A percentile compares a stretch with the other conserved stretches of the same genome.
Evolutionary conservation across 2,329 filamentous ascomycete species (phyloP).

Genomic region (Fusarium annulatum): DNA sequence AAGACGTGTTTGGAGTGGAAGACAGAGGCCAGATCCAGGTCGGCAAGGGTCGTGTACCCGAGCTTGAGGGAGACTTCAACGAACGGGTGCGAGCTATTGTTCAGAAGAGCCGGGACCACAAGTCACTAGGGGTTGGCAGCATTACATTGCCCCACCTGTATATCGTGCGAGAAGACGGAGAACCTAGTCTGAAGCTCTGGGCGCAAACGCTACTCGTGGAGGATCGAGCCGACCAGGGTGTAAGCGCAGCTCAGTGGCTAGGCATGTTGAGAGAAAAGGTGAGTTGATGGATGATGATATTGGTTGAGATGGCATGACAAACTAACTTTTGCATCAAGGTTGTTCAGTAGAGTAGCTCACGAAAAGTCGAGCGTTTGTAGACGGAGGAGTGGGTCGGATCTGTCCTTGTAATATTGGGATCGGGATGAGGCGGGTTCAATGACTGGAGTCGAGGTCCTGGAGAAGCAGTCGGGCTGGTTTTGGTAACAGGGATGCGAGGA

Average conservation of each 20-base stretch:
- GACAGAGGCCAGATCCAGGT: conserved; percentile 88
- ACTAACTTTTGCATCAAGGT: conserved; percentile 44
- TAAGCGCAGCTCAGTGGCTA: conserved; percentile 94
- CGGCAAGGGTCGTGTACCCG: conserved; percentile 87
- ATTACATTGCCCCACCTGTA: conserved; percentile 95
- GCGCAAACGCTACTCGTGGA: conserved; percentile 96
- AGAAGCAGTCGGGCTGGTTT: conserved; percentile 32
- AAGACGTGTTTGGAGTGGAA: conserved; percentile 89
- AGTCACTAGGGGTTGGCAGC: conserved; percentile 87
- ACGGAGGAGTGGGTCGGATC: conserved; percentile 29
- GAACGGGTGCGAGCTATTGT: conserved; percentile 91
- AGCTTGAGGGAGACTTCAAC: conserved; percentile 95
- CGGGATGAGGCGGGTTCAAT: conserved; percentile 36
- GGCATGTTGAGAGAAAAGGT: conserved; percentile 95
- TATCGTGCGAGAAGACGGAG: conserved; percentile 92
- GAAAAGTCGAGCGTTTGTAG: conserved; percentile 29
- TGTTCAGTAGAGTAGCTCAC: conserved; percentile 47
- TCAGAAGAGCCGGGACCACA: conserved; percentile 91
- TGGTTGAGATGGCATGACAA: not conserved
- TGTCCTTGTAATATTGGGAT: conserved; percentile 40
- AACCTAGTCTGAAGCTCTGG: conserved; percentile 95
- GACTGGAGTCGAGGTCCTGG: conserved; percentile 40
- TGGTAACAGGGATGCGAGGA: conserved; percentile 31
- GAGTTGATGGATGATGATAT: conserved; percentile 29
- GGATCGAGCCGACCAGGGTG: conserved; percentile 91